Evolutionary conservation across 2,329 filamentous ascomycete genomes (phyloP).

Genomic region (Alternaria rosae): DNA sequence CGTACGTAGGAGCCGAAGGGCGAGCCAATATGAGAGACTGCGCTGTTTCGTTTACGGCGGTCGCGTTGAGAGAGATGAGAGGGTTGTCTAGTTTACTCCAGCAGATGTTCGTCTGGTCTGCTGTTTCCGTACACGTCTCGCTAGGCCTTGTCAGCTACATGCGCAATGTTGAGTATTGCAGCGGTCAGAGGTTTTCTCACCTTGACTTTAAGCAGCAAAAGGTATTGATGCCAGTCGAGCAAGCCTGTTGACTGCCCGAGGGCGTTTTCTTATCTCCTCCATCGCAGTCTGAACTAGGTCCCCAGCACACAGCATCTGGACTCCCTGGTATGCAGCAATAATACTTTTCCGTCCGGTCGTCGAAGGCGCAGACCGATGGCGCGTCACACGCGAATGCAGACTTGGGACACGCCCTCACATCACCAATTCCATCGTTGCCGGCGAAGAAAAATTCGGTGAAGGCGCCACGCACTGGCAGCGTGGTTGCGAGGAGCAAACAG

Average conservation of each 20-base stretch:
- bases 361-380: slow-evolving; percentile 26
- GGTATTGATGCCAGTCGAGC: slow-evolving; percentile 9
- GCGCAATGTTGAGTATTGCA: neutral
- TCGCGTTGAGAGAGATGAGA: slow-evolving; percentile 15
- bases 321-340: slow-evolving; percentile 29
- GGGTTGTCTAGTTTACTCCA: slow-evolving; percentile 27
- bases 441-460: slow-evolving; percentile 28
- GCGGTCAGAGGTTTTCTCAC: slow-evolving; percentile 3
- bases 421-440: slow-evolving; percentile 7
- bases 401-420: slow-evolving; percentile 7
- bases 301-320: slow-evolving; percentile 26
- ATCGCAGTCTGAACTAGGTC: slow-evolving; percentile 9
- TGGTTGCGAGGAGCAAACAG: neutral
- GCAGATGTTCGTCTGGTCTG: slow-evolving; percentile 37
- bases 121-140: slow-evolving; percentile 9
- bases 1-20: slow-evolving; percentile 19
- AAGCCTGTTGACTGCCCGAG: slow-evolving; percentile 13
- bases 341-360: slow-evolving; percentile 17
- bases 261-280: slow-evolving; percentile 12
- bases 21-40: slow-evolving; percentile 24
- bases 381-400: slow-evolving; percentile 18
- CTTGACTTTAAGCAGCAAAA: slow-evolving; percentile 26
- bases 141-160: slow-evolving; percentile 16
- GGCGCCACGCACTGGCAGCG: neutral
- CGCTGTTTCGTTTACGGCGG: slow-evolving; percentile 26